Conservation (phyloP, 2,329 filamentous ascomycete genomes). For the Pseudogymnoascus sp. region DNA sequence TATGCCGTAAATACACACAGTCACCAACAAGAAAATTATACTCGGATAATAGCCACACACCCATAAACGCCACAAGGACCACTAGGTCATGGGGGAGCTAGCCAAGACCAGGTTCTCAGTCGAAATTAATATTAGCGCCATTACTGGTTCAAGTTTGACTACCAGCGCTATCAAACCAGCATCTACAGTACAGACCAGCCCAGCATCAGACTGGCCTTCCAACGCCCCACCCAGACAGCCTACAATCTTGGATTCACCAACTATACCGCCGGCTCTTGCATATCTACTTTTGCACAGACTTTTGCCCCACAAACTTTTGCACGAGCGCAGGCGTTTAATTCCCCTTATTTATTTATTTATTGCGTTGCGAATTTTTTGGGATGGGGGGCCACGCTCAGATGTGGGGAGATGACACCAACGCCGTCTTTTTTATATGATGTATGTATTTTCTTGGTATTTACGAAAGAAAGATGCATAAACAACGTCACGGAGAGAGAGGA, state of each 20-base stretch:
- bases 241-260: background rate
- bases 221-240: background rate
- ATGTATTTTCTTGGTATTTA: background rate
- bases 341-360: background rate
- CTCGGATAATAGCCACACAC: background rate
- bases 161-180: background rate
- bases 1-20: background rate
- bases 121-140: background rate
- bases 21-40: background rate
- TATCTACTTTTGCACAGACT: background rate
- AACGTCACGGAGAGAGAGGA: background rate
- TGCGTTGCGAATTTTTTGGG: background rate
- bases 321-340: slow-evolving; percentile 7
- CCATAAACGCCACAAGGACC: background rate
- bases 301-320: background rate
- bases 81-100: background rate
- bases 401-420: background rate
- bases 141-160: background rate
- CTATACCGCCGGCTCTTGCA: background rate
- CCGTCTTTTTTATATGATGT: background rate
- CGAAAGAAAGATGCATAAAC: background rate
- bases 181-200: background rate
- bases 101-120: background rate
- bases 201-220: background rate
- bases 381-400: background rate